A percentile compares a stretch with the other conserved stretches of the same genome.
Evolutionary conservation across 1,284 basidiomycete species (phyloP).

Genomic region (Golubevia pallescens): DNA sequence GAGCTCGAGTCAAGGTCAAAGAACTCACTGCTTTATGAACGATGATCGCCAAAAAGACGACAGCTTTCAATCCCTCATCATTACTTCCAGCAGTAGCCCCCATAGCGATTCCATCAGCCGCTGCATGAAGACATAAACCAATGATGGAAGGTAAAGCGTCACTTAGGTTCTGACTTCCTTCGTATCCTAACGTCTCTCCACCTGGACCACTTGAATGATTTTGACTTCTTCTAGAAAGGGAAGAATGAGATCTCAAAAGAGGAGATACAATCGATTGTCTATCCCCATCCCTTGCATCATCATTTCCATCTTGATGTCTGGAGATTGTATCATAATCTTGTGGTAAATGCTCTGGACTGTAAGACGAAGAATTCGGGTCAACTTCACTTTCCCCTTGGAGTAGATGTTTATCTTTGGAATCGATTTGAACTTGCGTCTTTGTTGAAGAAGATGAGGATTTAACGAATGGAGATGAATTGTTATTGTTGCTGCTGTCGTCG

Average conservation of each 20-base stretch:
- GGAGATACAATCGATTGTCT: not conserved
- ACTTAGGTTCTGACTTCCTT: constrained; percentile 10
- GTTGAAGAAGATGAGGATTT: not conserved
- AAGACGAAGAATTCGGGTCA: too few relatives aligned
- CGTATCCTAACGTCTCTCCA: not conserved
- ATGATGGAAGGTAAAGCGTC: constrained; percentile 40
- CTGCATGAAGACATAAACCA: constrained; percentile 53
- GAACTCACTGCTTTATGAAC: constrained; percentile 50
- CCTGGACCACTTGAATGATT: not conserved
- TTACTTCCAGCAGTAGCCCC: constrained; percentile 40
- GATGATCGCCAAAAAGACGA: constrained; percentile 57
- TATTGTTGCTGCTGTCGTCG: not conserved
- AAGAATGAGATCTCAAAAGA: not conserved
- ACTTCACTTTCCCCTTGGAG: too few relatives aligned
- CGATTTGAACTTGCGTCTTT: not conserved
- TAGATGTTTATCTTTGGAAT: not conserved
- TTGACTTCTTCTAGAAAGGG: not conserved
- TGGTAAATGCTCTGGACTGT: too few relatives aligned
- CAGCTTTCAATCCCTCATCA: constrained; percentile 36
- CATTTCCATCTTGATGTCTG: too few relatives aligned
- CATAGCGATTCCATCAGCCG: constrained; percentile 59
- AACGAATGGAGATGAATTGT: not conserved
- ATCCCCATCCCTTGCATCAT: not conserved
- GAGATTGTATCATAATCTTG: not conserved
- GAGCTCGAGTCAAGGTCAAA: too few relatives aligned